Evolutionary conservation across 495 filamentous ascomycete genomes (phyloP).

Genomic region (Trichocladium antarcticum): DNA sequence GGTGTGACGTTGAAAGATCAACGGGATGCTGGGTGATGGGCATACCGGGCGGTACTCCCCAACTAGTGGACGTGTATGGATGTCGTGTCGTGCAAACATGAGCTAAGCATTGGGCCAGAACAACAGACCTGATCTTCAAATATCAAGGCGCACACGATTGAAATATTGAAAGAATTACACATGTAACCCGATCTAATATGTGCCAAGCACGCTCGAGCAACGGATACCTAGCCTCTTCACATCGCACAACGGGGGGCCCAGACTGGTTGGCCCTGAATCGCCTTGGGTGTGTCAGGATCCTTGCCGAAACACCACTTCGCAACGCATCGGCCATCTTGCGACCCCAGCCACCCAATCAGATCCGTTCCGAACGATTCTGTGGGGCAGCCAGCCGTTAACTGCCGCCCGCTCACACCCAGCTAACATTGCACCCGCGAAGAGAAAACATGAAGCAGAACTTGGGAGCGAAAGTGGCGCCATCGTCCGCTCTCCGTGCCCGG

Average conservation of each 20-base stretch:
- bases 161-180: no score
- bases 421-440: not conserved
- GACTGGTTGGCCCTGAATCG: slow-evolving; percentile 3
- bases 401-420: not conserved
- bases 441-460: slow-evolving; percentile 3
- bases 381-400: not conserved
- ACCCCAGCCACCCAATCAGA: slow-evolving; percentile 13
- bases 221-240: no score
- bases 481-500: slow-evolving; percentile 25
- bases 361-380: not conserved
- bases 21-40: no score
- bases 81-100: no score
- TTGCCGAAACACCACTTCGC: slow-evolving; percentile 23
- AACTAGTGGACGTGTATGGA: no score
- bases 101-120: no score
- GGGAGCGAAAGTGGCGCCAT: slow-evolving; percentile 28
- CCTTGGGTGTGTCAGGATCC: slow-evolving; percentile 23
- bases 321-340: slow-evolving; percentile 12
- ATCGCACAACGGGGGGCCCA: not conserved
- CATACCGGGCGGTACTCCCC: no score
- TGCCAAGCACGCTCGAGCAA: no score
- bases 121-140: no score
- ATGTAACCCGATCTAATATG: no score
- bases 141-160: no score
- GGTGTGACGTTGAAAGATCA: no score